These are phyloP conservation scores for Rhizoclosmatium globosum DNA, from an alignment of 192 early-diverging fungal genomes.

Conservation along the genomic window DNA sequence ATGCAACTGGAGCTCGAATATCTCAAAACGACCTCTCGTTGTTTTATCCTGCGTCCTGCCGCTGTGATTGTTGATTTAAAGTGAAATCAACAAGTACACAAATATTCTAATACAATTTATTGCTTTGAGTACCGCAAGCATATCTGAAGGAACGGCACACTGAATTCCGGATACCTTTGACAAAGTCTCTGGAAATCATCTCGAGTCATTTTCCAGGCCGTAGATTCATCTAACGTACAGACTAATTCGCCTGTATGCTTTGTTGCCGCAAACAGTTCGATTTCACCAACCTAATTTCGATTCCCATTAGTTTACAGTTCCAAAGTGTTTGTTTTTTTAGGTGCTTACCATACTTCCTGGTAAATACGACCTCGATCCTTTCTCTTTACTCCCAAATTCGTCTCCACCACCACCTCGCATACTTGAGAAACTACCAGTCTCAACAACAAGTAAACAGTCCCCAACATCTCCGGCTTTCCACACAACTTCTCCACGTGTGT, in stretches of 20 bases:
- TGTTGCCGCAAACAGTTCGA: slow-evolving; percentile 74
- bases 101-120: neutral
- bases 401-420: slow-evolving; percentile 79
- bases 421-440: slow-evolving; percentile 69
- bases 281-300: slow-evolving; percentile 71
- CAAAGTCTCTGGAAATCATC: slow-evolving; percentile 72
- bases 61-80: too few relatives aligned
- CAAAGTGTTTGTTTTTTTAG: neutral
- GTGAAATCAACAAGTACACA: too few relatives aligned
- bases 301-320: neutral
- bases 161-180: slow-evolving; percentile 71
- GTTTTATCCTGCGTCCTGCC: neutral
- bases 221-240: slow-evolving; percentile 64
- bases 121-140: slow-evolving; percentile 28
- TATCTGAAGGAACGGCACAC: slow-evolving; percentile 73
- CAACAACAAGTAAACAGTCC: slow-evolving; percentile 69
- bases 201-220: slow-evolving; percentile 80
- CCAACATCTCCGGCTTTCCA: slow-evolving; percentile 59
- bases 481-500: slow-evolving; percentile 56
- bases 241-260: slow-evolving; percentile 52
- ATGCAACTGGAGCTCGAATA: neutral
- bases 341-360: slow-evolving; percentile 83
- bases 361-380: slow-evolving; percentile 81
- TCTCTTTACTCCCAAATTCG: slow-evolving; percentile 51
- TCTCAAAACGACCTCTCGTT: slow-evolving; percentile 14